These are phyloP conservation scores for Beauveria sp. DNA, from an alignment of 2,329 filamentous ascomycete genomes.

Conservation along the genomic window DNA sequence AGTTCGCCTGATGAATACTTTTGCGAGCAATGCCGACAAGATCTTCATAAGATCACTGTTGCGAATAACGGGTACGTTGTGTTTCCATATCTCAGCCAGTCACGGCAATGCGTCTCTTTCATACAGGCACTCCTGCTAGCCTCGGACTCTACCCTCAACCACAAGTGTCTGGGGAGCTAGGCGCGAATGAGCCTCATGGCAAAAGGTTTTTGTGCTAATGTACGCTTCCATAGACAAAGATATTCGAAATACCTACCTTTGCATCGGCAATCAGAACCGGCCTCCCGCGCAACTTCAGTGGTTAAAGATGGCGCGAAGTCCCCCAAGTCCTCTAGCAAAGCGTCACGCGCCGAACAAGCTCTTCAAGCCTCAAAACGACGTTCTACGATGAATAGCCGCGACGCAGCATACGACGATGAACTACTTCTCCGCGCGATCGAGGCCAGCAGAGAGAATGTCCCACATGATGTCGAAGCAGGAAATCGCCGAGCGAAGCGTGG, in stretches of 20 bases:
- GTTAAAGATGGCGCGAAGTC: constrained; percentile 54
- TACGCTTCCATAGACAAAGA: constrained; percentile 41
- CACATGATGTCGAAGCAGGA: constrained; percentile 40
- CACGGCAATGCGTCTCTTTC: too few species aligned
- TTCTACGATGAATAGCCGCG: constrained; percentile 95
- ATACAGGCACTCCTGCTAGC: background rate
- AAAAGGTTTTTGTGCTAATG: constrained; percentile 12
- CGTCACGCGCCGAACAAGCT: constrained; percentile 42
- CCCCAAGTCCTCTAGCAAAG: constrained; percentile 48
- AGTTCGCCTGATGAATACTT: constrained; percentile 95
- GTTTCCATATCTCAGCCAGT: background rate
- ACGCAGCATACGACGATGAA: constrained; percentile 92
- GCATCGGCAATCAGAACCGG: constrained; percentile 46
- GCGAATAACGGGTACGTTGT: constrained; percentile 75
- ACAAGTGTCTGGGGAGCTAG: background rate
- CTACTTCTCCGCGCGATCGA: constrained; percentile 83
- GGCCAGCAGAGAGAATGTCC: constrained; percentile 79
- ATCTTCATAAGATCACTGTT: constrained; percentile 76
- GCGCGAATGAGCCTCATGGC: background rate
- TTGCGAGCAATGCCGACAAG: constrained; percentile 88
- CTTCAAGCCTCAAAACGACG: constrained; percentile 67
- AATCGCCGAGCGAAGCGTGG: constrained; percentile 67
- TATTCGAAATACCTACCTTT: constrained; percentile 60
- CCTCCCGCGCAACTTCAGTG: constrained; percentile 56
- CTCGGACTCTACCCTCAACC: background rate